A percentile compares a stretch with the other conserved stretches of the same genome.
Conservation (phyloP, 352 stramenopile species). For the Phytopythium kandeliae region DNA sequence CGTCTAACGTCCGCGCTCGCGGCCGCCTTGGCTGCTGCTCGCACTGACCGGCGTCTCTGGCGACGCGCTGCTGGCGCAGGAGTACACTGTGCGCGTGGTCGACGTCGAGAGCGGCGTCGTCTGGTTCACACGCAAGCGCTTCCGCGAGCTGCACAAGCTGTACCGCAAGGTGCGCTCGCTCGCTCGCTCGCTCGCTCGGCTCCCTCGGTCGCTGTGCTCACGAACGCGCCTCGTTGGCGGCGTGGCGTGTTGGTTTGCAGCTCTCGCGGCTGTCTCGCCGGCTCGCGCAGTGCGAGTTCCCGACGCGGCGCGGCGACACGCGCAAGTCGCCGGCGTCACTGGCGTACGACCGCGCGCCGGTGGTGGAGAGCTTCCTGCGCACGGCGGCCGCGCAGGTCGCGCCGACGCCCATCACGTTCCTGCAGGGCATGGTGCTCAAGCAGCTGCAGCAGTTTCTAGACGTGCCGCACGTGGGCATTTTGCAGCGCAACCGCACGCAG, state of each 20-base stretch:
- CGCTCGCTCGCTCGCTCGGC: too few species aligned
- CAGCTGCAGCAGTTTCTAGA: constrained; percentile 80
- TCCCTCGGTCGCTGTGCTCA: too few species aligned
- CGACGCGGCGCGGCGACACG: constrained; percentile 47
- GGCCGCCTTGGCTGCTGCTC: too few species aligned
- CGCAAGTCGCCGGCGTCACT: constrained; percentile 54
- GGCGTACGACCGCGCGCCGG: constrained; percentile 59
- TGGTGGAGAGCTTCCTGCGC: constrained; percentile 76
- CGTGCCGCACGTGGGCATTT: constrained; percentile 59
- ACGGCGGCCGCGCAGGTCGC: constrained; percentile 65
- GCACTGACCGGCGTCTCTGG: neutral
- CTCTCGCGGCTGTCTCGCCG: constrained; percentile 62
- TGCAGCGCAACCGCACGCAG: constrained; percentile 74
- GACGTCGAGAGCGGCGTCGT: constrained; percentile 83
- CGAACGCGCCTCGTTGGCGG: too few species aligned
- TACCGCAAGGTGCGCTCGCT: constrained; percentile 66
- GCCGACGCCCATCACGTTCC: constrained; percentile 67
- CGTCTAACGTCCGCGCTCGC: too few species aligned
- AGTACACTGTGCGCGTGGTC: constrained; percentile 83
- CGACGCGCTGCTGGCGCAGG: constrained; percentile 18
- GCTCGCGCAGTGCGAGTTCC: constrained; percentile 66
- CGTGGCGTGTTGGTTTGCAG: too few species aligned
- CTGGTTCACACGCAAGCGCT: constrained; percentile 78
- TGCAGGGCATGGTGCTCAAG: constrained; percentile 67
- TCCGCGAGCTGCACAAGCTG: constrained; percentile 79